Conservation (phyloP, 2,329 filamentous ascomycete genomes). For the Laburnicola sp. region DNA sequence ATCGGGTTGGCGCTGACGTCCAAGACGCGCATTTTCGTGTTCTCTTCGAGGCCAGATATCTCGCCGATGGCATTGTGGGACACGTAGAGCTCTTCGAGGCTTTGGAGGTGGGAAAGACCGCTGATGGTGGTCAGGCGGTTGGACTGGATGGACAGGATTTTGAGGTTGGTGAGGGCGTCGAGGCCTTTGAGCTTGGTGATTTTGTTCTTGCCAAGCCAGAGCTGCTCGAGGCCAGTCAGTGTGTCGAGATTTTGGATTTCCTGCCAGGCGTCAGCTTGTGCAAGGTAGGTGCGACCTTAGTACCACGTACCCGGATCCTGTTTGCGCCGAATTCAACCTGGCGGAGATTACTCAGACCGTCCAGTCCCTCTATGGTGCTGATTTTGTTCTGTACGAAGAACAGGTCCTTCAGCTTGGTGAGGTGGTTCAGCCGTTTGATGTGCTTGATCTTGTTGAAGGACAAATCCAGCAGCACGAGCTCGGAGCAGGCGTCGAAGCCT, state of each 20-base stretch:
- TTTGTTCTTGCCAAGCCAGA: slow-evolving; percentile 97
- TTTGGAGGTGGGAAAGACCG: slow-evolving; percentile 71
- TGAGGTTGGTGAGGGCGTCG: slow-evolving; percentile 73
- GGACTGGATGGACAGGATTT: slow-evolving; percentile 90
- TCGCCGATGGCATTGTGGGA: slow-evolving; percentile 88
- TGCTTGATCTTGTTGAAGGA: slow-evolving; percentile 99
- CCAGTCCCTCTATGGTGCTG: slow-evolving; percentile 79
- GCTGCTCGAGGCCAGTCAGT: slow-evolving; percentile 75
- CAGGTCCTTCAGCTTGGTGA: slow-evolving; percentile 77
- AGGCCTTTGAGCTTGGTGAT: slow-evolving; percentile 82
- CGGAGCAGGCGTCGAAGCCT: slow-evolving; percentile 75
- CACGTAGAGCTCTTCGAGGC: slow-evolving; percentile 91
- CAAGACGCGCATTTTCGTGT: slow-evolving; percentile 66
- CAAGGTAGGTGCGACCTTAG: slow-evolving; percentile 12
- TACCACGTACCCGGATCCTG: slow-evolving; percentile 63
- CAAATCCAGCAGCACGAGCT: slow-evolving; percentile 80
- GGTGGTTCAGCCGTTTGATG: slow-evolving; percentile 82
- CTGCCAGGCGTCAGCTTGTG: slow-evolving; percentile 60
- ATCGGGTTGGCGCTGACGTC: slow-evolving; percentile 92
- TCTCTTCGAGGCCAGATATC: slow-evolving; percentile 66
- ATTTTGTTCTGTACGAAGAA: slow-evolving; percentile 98
- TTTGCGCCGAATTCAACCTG: slow-evolving; percentile 93
- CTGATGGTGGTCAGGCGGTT: slow-evolving; percentile 83
- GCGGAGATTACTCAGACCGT: slow-evolving; percentile 71
- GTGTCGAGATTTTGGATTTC: slow-evolving; percentile 84